Evolutionary conservation across 2,329 filamentous ascomycete species (phyloP).

Genomic region (Fusarium sterilihyphosum): DNA sequence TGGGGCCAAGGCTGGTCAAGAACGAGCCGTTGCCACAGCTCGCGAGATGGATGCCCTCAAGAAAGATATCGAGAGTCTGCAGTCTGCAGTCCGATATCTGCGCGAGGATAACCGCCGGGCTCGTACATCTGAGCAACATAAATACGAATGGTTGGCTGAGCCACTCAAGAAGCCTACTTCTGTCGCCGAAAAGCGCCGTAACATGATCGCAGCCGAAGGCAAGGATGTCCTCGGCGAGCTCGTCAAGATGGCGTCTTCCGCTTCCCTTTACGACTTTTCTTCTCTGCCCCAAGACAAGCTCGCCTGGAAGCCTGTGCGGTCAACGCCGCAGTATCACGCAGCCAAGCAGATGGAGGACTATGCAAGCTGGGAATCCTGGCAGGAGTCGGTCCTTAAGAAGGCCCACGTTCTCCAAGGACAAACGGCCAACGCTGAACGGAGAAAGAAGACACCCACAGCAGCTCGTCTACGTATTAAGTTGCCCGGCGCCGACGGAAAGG

Average conservation of each 20-base stretch:
- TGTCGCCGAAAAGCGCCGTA: conserved; percentile 60
- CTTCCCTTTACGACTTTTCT: conserved; percentile 68
- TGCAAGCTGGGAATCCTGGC: conserved; percentile 69
- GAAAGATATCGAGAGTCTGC: conserved; percentile 71
- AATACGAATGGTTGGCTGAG: conserved; percentile 69
- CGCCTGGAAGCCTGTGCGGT: conserved; percentile 72
- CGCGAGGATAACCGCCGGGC: conserved; percentile 73
- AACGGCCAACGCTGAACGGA: conserved; percentile 32
- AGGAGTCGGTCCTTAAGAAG: conserved; percentile 64
- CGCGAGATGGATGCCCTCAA: conserved; percentile 79
- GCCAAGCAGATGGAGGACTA: conserved; percentile 73
- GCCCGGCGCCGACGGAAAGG: conserved; percentile 58
- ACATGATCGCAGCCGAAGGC: conserved; percentile 67
- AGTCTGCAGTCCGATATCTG: conserved; percentile 74
- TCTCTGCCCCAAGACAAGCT: conserved; percentile 67
- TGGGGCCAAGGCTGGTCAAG: conserved; percentile 67
- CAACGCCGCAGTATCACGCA: conserved; percentile 73
- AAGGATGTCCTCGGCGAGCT: conserved; percentile 72
- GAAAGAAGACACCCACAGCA: conserved; percentile 48
- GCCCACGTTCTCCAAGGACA: conserved; percentile 51
- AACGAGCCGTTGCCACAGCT: conserved; percentile 74
- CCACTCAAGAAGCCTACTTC: conserved; percentile 62
- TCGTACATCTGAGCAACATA: conserved; percentile 64
- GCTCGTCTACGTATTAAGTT: conserved; percentile 63
- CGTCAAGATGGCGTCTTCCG: conserved; percentile 66